Percentiles rank a stretch among this genome's conserved stretches.
phyloP scores from a whole-genome alignment of 495 filamentous ascomycete species.

The Penicilliopsis zonata region DNA sequence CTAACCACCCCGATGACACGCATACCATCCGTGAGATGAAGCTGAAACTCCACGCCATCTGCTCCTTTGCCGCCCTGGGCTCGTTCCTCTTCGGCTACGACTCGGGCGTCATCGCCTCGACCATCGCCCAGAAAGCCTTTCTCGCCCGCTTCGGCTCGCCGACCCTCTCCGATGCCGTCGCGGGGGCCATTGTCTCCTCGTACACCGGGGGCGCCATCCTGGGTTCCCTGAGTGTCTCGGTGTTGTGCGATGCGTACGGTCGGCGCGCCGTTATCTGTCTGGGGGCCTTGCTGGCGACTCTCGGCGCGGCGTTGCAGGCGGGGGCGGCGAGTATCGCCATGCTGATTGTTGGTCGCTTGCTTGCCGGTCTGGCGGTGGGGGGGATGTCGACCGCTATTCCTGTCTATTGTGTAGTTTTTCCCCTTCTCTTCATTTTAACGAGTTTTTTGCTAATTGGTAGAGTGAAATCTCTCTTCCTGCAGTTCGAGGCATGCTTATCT shows the following conservation, averaged over 20 bases:
- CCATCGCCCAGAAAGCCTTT: conserved; percentile 32
- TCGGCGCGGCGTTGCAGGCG: conserved; percentile 38
- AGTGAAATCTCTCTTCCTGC: conserved; percentile 18
- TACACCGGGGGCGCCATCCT: conserved; percentile 39
- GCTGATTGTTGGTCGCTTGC: conserved; percentile 40
- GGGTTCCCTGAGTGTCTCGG: conserved; percentile 34
- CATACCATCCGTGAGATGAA: no score
- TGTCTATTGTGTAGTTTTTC: conserved; percentile 27
- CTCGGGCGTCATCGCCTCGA: conserved; percentile 40
- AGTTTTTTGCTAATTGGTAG: conserved; percentile 24
- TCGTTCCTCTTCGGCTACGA: conserved; percentile 46
- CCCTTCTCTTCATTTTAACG: conserved; percentile 5
- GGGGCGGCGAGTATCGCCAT: conserved; percentile 38
- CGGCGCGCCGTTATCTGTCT: conserved; percentile 35
- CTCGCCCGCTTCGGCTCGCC: conserved; percentile 23
- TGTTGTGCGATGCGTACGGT: conserved; percentile 32
- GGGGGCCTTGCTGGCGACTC: conserved; percentile 30
- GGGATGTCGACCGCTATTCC: conserved; percentile 39
- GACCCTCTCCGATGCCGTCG: conserved; percentile 24
- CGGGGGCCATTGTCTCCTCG: conserved; percentile 39
- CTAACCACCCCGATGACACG: no score
- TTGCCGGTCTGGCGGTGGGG: conserved; percentile 38
- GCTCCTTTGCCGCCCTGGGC: conserved; percentile 46
- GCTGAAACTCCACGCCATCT: no score
- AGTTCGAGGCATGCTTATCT: conserved; percentile 13